Conservation (phyloP, 345 rosid species). For the Zanthoxylum bungeanum region DNA sequence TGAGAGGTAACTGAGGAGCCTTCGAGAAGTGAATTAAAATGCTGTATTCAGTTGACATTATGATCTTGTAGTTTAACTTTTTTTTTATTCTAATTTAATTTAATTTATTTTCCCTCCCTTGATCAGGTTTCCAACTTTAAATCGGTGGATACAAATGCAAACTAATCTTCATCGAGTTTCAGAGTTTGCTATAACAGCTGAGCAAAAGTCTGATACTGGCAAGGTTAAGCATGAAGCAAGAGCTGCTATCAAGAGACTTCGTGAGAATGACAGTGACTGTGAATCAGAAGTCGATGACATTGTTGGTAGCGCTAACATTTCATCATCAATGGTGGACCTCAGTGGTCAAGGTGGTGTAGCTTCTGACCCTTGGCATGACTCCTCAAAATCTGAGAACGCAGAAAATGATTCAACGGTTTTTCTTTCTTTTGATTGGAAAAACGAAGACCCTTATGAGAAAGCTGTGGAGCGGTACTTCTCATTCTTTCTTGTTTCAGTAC, state of each 20-base stretch:
- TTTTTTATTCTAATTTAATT: conserved; percentile 11
- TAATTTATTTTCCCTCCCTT: not conserved
- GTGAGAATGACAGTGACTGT: conserved; percentile 67
- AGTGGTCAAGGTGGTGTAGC: conserved; percentile 42
- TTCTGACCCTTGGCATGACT: conserved; percentile 31
- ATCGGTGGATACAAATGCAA: conserved; percentile 98
- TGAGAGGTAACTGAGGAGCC: conserved; percentile 64
- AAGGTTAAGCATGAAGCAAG: conserved; percentile 54
- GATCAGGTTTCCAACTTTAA: conserved; percentile 84
- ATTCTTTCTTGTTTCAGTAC: conserved; percentile 4
- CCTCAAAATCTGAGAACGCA: conserved; percentile 38
- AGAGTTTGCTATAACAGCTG: conserved; percentile 78
- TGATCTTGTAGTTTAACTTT: conserved; percentile 16
- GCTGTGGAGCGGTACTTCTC: conserved; percentile 70
- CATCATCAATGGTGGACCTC: conserved; percentile 41
- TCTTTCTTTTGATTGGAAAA: conserved; percentile 92
- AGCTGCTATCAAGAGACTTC: conserved; percentile 68
- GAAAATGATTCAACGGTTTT: conserved; percentile 62
- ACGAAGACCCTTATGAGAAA: conserved; percentile 87
- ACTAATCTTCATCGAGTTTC: conserved; percentile 94
- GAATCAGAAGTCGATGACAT: conserved; percentile 74
- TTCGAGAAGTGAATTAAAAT: conserved; percentile 1
- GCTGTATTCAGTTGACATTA: conserved; percentile 11
- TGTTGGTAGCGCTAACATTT: conserved; percentile 34
- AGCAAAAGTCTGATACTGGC: conserved; percentile 44